phyloP scores from a whole-genome alignment of 306 rosid species.

The Glycine latifolia region DNA sequence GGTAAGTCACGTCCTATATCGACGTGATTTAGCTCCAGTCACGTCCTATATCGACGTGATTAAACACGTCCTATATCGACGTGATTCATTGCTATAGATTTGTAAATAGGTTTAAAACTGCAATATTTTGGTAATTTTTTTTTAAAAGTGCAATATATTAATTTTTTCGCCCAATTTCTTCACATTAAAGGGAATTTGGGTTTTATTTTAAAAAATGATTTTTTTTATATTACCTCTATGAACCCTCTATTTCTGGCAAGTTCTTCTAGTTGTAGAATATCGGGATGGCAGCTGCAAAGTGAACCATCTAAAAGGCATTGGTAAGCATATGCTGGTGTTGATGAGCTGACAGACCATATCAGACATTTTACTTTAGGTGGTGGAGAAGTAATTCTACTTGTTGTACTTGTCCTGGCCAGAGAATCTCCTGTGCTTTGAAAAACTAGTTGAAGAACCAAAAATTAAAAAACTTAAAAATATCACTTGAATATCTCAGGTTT shows the following conservation, averaged over 20 bases:
- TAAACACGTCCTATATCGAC: too few species aligned
- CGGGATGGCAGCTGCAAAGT: background rate
- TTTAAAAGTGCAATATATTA: too few species aligned
- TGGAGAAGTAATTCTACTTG: background rate
- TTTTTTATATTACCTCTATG: background rate
- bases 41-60: too few species aligned
- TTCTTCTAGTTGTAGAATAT: background rate
- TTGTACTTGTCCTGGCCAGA: background rate
- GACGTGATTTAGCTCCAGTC: too few species aligned
- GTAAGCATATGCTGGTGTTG: background rate
- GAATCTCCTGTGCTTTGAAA: background rate
- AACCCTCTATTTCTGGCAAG: too few species aligned
- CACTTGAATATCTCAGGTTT: background rate
- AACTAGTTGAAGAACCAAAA: background rate
- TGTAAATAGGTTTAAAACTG: too few species aligned
- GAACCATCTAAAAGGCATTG: conserved; percentile 1
- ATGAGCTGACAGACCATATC: background rate
- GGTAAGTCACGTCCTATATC: too few species aligned
- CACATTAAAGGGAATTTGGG: background rate
- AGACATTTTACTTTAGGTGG: background rate
- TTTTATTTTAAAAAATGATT: background rate
- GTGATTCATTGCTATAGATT: too few species aligned
- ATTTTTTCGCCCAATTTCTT: too few species aligned
- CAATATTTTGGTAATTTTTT: too few species aligned
- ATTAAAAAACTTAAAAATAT: background rate